Evolutionary conservation across 2,329 filamentous ascomycete species (phyloP).

Genomic region (Botrytis deweyae): DNA sequence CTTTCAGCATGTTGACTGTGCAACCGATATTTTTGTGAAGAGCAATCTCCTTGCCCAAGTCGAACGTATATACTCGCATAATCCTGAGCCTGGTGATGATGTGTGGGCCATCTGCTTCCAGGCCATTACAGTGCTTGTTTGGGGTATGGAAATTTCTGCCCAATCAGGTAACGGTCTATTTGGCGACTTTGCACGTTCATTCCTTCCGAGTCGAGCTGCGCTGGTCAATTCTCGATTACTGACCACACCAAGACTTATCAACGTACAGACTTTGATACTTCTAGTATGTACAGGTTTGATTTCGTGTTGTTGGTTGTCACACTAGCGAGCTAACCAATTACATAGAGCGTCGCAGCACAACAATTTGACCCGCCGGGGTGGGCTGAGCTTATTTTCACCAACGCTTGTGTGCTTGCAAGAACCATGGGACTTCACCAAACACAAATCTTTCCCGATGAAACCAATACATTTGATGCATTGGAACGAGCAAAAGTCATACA

Average conservation of each 20-base stretch:
- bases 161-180: conserved; percentile 11
- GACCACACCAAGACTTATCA: conserved; percentile 21
- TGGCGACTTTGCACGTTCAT: conserved; percentile 21
- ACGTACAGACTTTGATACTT: conserved; percentile 21
- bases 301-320: background rate
- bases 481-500: conserved; percentile 19
- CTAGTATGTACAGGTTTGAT: conserved; percentile 9
- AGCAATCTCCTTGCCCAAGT: conserved; percentile 16
- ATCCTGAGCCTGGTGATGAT: conserved; percentile 8
- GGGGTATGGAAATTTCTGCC: conserved; percentile 19
- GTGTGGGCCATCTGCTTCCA: conserved; percentile 20
- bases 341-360: conserved; percentile 20
- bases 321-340: conserved; percentile 5
- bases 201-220: conserved; percentile 21
- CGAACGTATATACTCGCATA: conserved; percentile 18
- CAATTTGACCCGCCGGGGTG: conserved; percentile 21
- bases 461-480: conserved; percentile 6
- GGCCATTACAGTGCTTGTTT: conserved; percentile 19
- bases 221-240: conserved; percentile 21
- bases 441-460: conserved; percentile 17
- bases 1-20: conserved; percentile 19
- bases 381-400: conserved; percentile 20
- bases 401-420: conserved; percentile 21
- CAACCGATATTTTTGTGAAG: conserved; percentile 18
- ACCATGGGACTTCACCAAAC: conserved; percentile 17